Percentiles rank a stretch among this genome's conserved stretches.
phyloP scores from a whole-genome alignment of 257 asterid species.

The Gentiana straminea region DNA sequence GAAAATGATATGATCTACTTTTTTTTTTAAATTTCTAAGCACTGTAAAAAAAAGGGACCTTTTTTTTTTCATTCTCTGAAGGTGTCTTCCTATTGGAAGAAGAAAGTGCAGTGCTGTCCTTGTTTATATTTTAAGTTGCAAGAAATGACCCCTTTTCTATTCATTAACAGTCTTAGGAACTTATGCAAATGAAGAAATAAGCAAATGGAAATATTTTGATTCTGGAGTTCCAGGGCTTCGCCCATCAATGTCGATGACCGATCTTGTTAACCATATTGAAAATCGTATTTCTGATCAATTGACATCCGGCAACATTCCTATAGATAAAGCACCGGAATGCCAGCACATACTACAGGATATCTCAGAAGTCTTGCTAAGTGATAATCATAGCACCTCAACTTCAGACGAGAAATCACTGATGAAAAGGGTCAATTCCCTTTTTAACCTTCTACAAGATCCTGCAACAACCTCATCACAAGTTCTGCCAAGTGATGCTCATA shows the following conservation, averaged over 20 bases:
- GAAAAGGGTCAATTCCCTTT: conserved; percentile 76
- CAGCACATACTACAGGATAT: conserved; percentile 51
- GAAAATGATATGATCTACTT: too few species aligned
- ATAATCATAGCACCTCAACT: conserved; percentile 33
- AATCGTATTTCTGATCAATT: conserved; percentile 52
- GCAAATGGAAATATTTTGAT: conserved; percentile 15
- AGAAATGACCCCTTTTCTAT: conserved; percentile 6
- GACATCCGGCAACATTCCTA: conserved; percentile 46
- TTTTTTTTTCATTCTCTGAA: neutral
- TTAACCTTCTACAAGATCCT: conserved; percentile 55
- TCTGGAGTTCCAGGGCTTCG: conserved; percentile 27
- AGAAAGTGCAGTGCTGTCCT: neutral
- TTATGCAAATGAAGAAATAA: conserved; percentile 31
- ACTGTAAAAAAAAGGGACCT: too few species aligned
- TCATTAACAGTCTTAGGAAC: conserved; percentile 34
- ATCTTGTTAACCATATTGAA: conserved; percentile 57
- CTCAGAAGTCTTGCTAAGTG: conserved; percentile 31
- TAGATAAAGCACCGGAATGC: conserved; percentile 45
- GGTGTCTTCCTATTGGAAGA: neutral
- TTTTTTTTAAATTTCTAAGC: too few species aligned
- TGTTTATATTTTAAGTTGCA: neutral
- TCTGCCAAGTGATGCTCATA: conserved; percentile 17
- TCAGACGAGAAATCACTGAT: conserved; percentile 70
- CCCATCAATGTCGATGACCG: conserved; percentile 56
- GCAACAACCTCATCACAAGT: conserved; percentile 1